Conservation (phyloP, 2,329 filamentous ascomycete species). For the Hypoxylon sp. region DNA sequence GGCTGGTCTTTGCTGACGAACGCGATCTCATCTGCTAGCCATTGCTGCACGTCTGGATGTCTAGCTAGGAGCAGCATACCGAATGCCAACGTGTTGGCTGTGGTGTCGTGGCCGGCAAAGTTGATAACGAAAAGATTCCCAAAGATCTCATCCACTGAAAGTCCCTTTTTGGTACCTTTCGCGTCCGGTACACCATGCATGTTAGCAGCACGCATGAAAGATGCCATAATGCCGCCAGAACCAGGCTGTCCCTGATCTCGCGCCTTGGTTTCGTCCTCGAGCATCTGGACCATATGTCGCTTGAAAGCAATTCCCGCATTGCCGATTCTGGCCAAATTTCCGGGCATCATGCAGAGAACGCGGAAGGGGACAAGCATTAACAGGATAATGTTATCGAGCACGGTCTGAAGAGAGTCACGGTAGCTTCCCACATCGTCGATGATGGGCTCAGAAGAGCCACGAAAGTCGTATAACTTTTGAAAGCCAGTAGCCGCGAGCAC, state of each 20-base stretch:
- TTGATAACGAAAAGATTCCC: slow-evolving; percentile 60
- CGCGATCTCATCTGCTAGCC: slow-evolving; percentile 52
- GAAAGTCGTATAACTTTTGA: slow-evolving; percentile 39
- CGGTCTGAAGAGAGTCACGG: slow-evolving; percentile 41
- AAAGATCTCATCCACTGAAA: slow-evolving; percentile 54
- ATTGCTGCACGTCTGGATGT: slow-evolving; percentile 54
- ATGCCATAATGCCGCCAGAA: slow-evolving; percentile 38
- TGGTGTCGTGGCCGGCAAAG: slow-evolving; percentile 61
- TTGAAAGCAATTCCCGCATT: slow-evolving; percentile 11
- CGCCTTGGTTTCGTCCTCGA: slow-evolving; percentile 36
- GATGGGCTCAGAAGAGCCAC: slow-evolving; percentile 23
- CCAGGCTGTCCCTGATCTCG: slow-evolving; percentile 32
- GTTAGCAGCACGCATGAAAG: background rate
- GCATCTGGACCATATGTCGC: slow-evolving; percentile 38
- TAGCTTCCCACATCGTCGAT: slow-evolving; percentile 32
- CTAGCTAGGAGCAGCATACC: slow-evolving; percentile 53
- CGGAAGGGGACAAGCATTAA: slow-evolving; percentile 38
- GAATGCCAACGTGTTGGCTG: slow-evolving; percentile 54
- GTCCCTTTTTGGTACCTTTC: slow-evolving; percentile 12
- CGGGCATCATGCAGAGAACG: slow-evolving; percentile 26
- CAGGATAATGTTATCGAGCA: slow-evolving; percentile 42
- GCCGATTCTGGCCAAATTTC: slow-evolving; percentile 5
- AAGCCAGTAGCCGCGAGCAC: slow-evolving; percentile 43
- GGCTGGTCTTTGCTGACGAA: slow-evolving; percentile 36
- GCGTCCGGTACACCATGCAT: slow-evolving; percentile 10